Percentiles rank a stretch among this genome's conserved stretches.
These are phyloP conservation scores for Amanita inopinata DNA, from an alignment of 768 basidiomycete genomes.

Conservation along the genomic window DNA sequence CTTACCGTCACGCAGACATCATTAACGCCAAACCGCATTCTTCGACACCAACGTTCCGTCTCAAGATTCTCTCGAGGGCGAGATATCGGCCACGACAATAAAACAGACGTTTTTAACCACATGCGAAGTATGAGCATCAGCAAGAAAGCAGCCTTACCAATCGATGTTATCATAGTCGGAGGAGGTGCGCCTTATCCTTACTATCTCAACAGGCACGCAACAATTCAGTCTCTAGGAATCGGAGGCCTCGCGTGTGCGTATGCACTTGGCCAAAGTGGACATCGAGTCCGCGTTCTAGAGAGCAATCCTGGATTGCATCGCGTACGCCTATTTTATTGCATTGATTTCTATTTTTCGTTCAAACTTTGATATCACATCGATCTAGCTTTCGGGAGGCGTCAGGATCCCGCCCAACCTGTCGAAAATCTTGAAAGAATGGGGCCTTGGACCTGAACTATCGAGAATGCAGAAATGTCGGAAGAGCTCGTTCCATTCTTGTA, in stretches of 20 bases:
- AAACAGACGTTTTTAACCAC: background rate
- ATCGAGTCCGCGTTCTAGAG: slow-evolving; percentile 42
- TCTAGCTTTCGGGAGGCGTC: slow-evolving; percentile 28
- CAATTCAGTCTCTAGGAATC: slow-evolving; percentile 22
- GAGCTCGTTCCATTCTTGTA: slow-evolving; percentile 25
- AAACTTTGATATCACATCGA: background rate
- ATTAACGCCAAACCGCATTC: too few species aligned
- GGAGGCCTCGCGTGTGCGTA: slow-evolving; percentile 41
- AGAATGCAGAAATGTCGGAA: slow-evolving; percentile 24
- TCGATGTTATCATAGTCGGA: slow-evolving; percentile 39
- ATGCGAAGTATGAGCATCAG: slow-evolving; percentile 9
- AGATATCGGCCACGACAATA: too few species aligned
- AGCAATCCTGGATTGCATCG: slow-evolving; percentile 21
- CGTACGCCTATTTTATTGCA: slow-evolving; percentile 17
- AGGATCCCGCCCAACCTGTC: slow-evolving; percentile 45
- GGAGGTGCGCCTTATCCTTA: slow-evolving; percentile 22
- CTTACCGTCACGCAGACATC: too few species aligned
- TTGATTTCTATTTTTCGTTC: background rate
- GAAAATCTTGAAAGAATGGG: slow-evolving; percentile 42
- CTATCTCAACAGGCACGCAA: background rate
- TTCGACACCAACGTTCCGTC: too few species aligned
- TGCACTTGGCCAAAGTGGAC: slow-evolving; percentile 38
- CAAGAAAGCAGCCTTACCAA: slow-evolving; percentile 18
- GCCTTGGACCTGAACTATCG: slow-evolving; percentile 31
- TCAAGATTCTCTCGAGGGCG: too few species aligned